Conservation (phyloP, 805 yeast genomes). For the Yarrowia sp. region DNA sequence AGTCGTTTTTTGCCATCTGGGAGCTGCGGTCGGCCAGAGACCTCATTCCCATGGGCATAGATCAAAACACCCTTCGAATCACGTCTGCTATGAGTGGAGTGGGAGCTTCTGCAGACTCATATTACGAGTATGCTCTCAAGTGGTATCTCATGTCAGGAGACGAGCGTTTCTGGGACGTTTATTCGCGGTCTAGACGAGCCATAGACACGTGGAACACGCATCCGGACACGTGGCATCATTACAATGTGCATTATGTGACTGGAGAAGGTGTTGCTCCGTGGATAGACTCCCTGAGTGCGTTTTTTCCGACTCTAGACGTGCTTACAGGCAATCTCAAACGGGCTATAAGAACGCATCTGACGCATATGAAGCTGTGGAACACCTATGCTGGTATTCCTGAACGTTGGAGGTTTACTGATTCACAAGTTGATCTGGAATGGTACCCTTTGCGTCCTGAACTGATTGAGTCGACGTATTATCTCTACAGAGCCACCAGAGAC, state of each 20-base stretch:
- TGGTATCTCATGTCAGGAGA: slow-evolving; percentile 70
- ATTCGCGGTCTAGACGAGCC: slow-evolving; percentile 41
- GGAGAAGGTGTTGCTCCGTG: slow-evolving; percentile 57
- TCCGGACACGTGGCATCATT: slow-evolving; percentile 51
- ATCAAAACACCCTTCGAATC: slow-evolving; percentile 56
- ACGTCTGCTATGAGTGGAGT: slow-evolving; percentile 64
- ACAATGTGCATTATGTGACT: slow-evolving; percentile 52
- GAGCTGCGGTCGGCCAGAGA: slow-evolving; percentile 55
- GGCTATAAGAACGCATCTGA: slow-evolving; percentile 59
- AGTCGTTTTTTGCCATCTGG: slow-evolving; percentile 72
- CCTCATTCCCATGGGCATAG: slow-evolving; percentile 74
- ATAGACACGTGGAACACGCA: slow-evolving; percentile 28
- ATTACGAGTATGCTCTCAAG: slow-evolving; percentile 83
- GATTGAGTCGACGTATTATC: slow-evolving; percentile 79
- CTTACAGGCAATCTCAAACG: slow-evolving; percentile 68
- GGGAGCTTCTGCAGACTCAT: slow-evolving; percentile 90
- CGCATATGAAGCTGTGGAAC: slow-evolving; percentile 75
- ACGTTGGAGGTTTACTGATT: slow-evolving; percentile 58
- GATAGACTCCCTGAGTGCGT: slow-evolving; percentile 85
- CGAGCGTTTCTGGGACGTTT: slow-evolving; percentile 48
- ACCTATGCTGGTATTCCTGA: slow-evolving; percentile 81
- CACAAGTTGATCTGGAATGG: slow-evolving; percentile 65
- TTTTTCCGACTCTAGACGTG: slow-evolving; percentile 83
- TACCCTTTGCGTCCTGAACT: slow-evolving; percentile 92
- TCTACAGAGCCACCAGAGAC: slow-evolving; percentile 80